Percentiles rank a stretch among this genome's conserved stretches.
These are phyloP conservation scores for Pneumocystis carinii DNA, from an alignment of 1,139 yeast species.

Conservation along the genomic window DNA sequence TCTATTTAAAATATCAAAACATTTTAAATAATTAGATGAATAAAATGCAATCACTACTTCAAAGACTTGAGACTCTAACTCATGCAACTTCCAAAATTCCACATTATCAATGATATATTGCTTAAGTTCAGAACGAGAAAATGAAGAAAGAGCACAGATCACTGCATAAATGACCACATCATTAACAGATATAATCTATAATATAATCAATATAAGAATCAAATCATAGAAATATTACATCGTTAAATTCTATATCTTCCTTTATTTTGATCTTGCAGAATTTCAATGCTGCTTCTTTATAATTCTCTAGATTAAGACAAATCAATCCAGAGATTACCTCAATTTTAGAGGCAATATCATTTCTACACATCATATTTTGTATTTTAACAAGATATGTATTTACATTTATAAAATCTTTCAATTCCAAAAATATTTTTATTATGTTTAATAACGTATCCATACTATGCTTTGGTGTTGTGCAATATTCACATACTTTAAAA, in stretches of 20 bases:
- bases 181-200: constrained; percentile 11
- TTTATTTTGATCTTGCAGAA: constrained; percentile 6
- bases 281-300: constrained; percentile 9
- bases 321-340: constrained; percentile 8
- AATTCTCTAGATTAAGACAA: constrained; percentile 7
- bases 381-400: constrained; percentile 4
- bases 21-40: constrained; percentile 10
- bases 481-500: constrained; percentile 14
- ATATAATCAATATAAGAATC: neutral
- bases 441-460: neutral
- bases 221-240: neutral
- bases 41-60: constrained; percentile 13
- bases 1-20: constrained; percentile 9
- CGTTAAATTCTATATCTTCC: constrained; percentile 4
- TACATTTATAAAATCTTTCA: neutral
- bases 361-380: neutral
- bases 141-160: constrained; percentile 14
- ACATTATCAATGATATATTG: constrained; percentile 8
- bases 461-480: constrained; percentile 14
- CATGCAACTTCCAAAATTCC: constrained; percentile 9
- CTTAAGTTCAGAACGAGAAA: constrained; percentile 10
- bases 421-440: neutral
- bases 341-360: constrained; percentile 7
- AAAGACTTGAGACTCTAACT: constrained; percentile 13
- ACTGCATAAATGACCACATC: constrained; percentile 14